These are phyloP conservation scores for Saccharomyces hybrid DNA, from an alignment of 1,139 yeast genomes.

Conservation along the genomic window DNA sequence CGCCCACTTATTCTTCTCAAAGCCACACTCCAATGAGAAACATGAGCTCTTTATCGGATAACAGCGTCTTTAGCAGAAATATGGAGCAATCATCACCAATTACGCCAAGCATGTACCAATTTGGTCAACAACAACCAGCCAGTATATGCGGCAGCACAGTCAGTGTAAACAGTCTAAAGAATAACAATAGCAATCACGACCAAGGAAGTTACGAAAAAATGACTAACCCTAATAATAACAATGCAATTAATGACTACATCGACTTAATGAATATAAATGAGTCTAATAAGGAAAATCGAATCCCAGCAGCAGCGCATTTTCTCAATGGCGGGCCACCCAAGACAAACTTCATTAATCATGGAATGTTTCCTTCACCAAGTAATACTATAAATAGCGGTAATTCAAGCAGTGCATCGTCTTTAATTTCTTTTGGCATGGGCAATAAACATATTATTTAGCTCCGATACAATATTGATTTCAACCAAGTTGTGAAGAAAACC, in stretches of 20 bases:
- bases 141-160: constrained; percentile 15
- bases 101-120: constrained; percentile 25
- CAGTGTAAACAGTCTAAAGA: constrained; percentile 18
- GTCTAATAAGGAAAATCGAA: constrained; percentile 13
- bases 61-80: constrained; percentile 22
- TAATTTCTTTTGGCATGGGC: constrained; percentile 14
- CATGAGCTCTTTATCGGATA: constrained; percentile 23
- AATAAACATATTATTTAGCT: not conserved
- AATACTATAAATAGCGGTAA: constrained; percentile 12
- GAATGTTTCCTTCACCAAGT: constrained; percentile 18
- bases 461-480: not conserved
- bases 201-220: constrained; percentile 6
- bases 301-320: constrained; percentile 8
- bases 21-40: constrained; percentile 30
- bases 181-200: constrained; percentile 7
- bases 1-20: constrained; percentile 22
- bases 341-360: constrained; percentile 23
- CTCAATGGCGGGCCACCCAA: constrained; percentile 16
- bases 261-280: not conserved
- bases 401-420: constrained; percentile 20
- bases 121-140: constrained; percentile 11
- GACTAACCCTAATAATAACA: constrained; percentile 4
- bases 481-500: not conserved
- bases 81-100: constrained; percentile 24
- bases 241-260: constrained; percentile 2